Conservation (phyloP, 768 basidiomycete species). For the Boletus barrowsii region DNA sequence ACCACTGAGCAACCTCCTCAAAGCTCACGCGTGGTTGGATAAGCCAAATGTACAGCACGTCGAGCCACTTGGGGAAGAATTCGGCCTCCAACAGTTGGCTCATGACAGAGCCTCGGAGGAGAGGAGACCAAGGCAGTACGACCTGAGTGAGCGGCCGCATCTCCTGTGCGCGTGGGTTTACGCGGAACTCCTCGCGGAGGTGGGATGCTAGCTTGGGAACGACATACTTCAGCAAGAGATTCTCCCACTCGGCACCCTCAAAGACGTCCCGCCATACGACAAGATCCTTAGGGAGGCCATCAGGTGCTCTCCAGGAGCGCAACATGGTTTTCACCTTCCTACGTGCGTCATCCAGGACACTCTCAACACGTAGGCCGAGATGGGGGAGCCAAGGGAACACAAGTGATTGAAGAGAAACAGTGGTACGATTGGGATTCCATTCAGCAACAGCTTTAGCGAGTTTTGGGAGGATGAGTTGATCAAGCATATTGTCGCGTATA, state of each 20-base stretch:
- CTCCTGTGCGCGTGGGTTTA: constrained; percentile 90
- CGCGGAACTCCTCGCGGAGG: constrained; percentile 78
- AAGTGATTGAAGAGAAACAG: constrained; percentile 66
- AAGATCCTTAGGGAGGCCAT: constrained; percentile 75
- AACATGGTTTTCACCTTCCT: constrained; percentile 81
- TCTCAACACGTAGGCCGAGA: constrained; percentile 78
- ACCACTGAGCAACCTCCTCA: constrained; percentile 94
- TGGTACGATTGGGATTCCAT: constrained; percentile 68
- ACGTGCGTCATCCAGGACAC: constrained; percentile 81
- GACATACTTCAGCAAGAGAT: constrained; percentile 84
- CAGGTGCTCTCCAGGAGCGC: constrained; percentile 68
- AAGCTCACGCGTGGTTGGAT: constrained; percentile 84
- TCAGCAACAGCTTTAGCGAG: constrained; percentile 78
- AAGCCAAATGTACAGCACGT: constrained; percentile 89
- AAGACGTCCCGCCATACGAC: constrained; percentile 85
- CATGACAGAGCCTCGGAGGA: constrained; percentile 75
- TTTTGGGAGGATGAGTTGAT: constrained; percentile 94
- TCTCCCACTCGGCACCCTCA: constrained; percentile 81
- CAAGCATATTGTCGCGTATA: constrained; percentile 91
- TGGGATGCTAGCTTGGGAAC: constrained; percentile 85
- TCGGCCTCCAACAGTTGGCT: constrained; percentile 83
- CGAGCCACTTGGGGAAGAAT: constrained; percentile 98
- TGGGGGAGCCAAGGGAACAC: constrained; percentile 97
- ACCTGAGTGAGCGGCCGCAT: constrained; percentile 70
- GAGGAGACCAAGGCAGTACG: constrained; percentile 72